Percentiles rank a stretch among this genome's conserved stretches.
These are phyloP conservation scores for Chrysochromulina tobinii DNA, from an alignment of 78 protist species.

Conservation along the genomic window DNA sequence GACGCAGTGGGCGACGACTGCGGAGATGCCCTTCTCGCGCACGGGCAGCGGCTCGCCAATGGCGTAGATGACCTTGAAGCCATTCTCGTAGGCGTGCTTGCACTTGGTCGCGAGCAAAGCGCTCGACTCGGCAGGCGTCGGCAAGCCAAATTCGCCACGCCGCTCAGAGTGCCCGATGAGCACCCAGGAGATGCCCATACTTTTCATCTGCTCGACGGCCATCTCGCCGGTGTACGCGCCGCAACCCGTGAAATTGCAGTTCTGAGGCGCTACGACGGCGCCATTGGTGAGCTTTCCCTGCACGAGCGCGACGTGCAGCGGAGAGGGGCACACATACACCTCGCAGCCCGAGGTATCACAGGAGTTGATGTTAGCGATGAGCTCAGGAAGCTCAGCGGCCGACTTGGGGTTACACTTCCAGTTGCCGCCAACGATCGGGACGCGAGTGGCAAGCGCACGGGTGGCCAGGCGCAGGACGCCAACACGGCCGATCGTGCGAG, in stretches of 20 bases:
- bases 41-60: not conserved
- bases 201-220: not conserved
- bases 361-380: not conserved
- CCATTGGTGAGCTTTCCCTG: not conserved
- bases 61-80: not conserved
- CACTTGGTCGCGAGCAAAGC: too few relatives aligned
- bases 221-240: slow-evolving; percentile 7
- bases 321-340: not conserved
- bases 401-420: not conserved
- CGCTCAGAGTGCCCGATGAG: too few relatives aligned
- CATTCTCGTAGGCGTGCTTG: not conserved
- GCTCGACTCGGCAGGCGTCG: too few relatives aligned
- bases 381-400: not conserved
- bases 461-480: too few relatives aligned
- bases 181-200: slow-evolving; percentile 29
- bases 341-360: not conserved
- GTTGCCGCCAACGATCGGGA: slow-evolving; percentile 10
- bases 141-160: too few relatives aligned
- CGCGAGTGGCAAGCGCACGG: not conserved
- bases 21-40: not conserved
- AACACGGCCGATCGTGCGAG: too few relatives aligned
- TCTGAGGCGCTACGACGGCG: not conserved
- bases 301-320: not conserved
- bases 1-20: not conserved
- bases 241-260: not conserved